Base-by-base conservation (phyloP, 2,329 filamentous ascomycete species). In the Fusarium graminum region DNA sequence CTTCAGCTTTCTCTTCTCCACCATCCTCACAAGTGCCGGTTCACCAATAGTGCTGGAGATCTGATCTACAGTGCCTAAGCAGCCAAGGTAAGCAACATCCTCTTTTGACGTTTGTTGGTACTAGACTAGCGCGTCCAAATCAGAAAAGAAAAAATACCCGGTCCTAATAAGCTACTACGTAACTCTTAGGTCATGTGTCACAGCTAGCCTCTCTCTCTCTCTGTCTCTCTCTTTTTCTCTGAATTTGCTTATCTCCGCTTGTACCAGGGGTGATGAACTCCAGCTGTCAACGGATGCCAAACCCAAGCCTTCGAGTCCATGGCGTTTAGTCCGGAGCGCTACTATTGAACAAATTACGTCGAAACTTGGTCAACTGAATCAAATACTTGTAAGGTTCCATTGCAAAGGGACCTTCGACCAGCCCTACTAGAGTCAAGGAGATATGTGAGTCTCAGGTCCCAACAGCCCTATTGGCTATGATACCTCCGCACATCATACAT, bases 21-120 rank as follows among this genome's bases (percentile, higher is more conserved):
- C 44, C 41, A 39, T 28, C 16, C 36, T 47, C 17, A 32, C 41
- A 65, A 65, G 55, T 65, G 55, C 62, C 60, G 60, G 38, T n/a
- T 50, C 54, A 32, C 60, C 54, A 63, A 53, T 55, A 52, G 16
- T 32, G 26, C 34, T 36, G 34, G 11, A 56, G 34, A 38, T 22
- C 42, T 34, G 30, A 43, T 62, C 52, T 38, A 41, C 52, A 36
- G 34, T 36, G 9, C 8, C 34, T 36, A 36, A 36, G 22, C 22
- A 22, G 22, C 22, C 6, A 22, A 22, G 22, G 22, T 22, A 22
- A 22, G 34, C 26, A 41, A 55, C 28, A 41, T 52, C 38, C 51
- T 36, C 34, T 36, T 36, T 36, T 36, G 34, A 36, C 34, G 34
- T 36, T 16, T 9, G 10, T n/a, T 22, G 22, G 22, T 6, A 22